These are phyloP conservation scores for Datura wrightii DNA, from an alignment of 257 asterid species.

Conservation along the genomic window DNA sequence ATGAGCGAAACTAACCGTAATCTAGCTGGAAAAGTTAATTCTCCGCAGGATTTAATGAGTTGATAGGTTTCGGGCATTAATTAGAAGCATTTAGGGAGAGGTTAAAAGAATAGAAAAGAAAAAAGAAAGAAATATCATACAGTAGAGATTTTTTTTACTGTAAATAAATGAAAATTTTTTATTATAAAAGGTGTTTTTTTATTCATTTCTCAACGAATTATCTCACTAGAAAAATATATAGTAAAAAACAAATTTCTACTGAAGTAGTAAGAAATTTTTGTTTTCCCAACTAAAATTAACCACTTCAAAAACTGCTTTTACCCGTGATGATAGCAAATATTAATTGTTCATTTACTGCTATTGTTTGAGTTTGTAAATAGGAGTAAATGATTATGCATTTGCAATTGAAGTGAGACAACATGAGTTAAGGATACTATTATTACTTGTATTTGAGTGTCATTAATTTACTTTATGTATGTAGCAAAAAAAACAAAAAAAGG, in stretches of 20 bases:
- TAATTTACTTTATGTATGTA: not conserved
- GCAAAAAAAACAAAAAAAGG: too few relatives aligned
- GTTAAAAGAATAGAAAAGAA: not conserved
- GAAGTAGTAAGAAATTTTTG: too few relatives aligned
- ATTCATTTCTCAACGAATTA: too few relatives aligned
- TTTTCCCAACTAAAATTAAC: not conserved
- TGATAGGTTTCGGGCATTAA: slow-evolving; percentile 2
- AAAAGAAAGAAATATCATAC: not conserved
- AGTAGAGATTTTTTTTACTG: too few relatives aligned
- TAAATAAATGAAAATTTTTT: too few relatives aligned
- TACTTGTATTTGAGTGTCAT: not conserved
- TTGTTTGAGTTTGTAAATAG: not conserved
- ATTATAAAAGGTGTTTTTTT: too few relatives aligned
- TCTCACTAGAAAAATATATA: too few relatives aligned
- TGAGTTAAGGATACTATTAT: not conserved
- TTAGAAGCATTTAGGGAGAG: not conserved
- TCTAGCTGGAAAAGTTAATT: slow-evolving; percentile 9
- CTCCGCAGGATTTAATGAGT: not conserved
- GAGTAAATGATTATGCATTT: not conserved
- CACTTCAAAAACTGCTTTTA: not conserved
- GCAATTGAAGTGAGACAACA: not conserved
- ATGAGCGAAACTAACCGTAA: not conserved
- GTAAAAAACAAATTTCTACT: too few relatives aligned
- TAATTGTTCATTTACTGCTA: not conserved
- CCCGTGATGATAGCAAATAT: not conserved